Evolutionary conservation across 768 basidiomycete species (phyloP).

Genomic region (Xerocomellus amylosporus): DNA sequence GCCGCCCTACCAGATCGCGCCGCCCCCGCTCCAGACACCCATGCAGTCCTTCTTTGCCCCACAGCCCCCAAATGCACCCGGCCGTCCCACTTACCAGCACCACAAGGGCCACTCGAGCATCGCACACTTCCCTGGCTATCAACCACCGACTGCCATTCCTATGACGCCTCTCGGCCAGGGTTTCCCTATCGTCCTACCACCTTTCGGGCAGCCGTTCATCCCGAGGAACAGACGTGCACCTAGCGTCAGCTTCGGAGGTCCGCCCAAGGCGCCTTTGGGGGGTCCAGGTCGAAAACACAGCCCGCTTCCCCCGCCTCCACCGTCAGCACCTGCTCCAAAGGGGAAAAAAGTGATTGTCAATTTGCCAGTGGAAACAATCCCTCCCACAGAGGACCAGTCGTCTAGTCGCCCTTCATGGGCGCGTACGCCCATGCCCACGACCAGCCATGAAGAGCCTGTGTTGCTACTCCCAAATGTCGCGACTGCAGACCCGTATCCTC

Average conservation of each 20-base stretch:
- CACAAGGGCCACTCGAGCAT: constrained; percentile 58
- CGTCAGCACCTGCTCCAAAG: constrained; percentile 39
- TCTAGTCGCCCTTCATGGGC: constrained; percentile 56
- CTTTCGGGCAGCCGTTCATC: constrained; percentile 49
- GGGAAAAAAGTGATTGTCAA: constrained; percentile 68
- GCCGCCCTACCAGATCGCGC: constrained; percentile 43
- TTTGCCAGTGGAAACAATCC: constrained; percentile 65
- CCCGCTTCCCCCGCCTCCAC: constrained; percentile 48
- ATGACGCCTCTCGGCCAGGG: constrained; percentile 59
- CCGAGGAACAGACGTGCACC: constrained; percentile 63
- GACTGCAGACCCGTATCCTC: constrained; percentile 58
- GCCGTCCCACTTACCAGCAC: constrained; percentile 49
- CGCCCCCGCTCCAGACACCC: constrained; percentile 59
- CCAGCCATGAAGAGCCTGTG: constrained; percentile 29
- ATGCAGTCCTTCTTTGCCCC: constrained; percentile 67
- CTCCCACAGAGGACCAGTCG: constrained; percentile 36
- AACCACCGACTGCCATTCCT: constrained; percentile 52
- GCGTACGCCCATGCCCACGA: constrained; percentile 49
- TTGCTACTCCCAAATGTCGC: constrained; percentile 33
- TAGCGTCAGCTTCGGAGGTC: constrained; percentile 73
- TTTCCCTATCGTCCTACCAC: constrained; percentile 52
- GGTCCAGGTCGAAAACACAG: constrained; percentile 76
- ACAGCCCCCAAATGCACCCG: constrained; percentile 48
- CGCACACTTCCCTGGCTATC: constrained; percentile 61
- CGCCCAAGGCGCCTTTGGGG: constrained; percentile 83